Evolutionary conservation across 345 rosid genomes (phyloP).

Genomic region (Schrenkiella parvula): DNA sequence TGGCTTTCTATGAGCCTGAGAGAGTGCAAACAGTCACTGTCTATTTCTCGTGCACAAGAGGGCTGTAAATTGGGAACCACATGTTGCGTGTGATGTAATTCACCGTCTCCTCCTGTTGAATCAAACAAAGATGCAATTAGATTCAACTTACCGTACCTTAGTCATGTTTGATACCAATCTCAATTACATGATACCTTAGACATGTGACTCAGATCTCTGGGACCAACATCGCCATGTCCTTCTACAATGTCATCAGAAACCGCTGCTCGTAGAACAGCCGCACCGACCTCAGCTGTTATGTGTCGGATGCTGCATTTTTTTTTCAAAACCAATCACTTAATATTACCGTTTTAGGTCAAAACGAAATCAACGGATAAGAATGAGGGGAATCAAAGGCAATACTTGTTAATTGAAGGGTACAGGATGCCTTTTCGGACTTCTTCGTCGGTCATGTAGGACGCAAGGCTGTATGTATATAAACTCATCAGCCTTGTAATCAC

Average conservation of each 20-base stretch:
- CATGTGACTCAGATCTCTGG: slow-evolving; percentile 71
- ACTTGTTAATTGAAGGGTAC: slow-evolving; percentile 89
- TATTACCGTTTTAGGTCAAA: background rate
- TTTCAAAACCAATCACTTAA: background rate
- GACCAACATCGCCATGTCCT: slow-evolving; percentile 70
- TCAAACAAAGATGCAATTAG: background rate
- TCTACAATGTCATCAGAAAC: slow-evolving; percentile 77
- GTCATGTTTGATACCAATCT: background rate
- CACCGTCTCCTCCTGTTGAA: slow-evolving; percentile 79
- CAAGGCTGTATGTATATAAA: slow-evolving; percentile 55
- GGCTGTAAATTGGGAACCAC: slow-evolving; percentile 95
- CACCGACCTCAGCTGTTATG: slow-evolving; percentile 89
- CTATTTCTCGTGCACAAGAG: slow-evolving; percentile 91
- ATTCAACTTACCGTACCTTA: background rate
- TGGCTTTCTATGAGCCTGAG: slow-evolving; percentile 17
- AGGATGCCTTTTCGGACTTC: slow-evolving; percentile 73
- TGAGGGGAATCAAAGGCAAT: slow-evolving; percentile 7
- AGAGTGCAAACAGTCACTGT: background rate
- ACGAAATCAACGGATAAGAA: background rate
- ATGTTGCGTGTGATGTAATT: slow-evolving; percentile 55
- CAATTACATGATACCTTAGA: slow-evolving; percentile 54
- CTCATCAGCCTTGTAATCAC: background rate
- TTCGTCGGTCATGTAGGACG: slow-evolving; percentile 88
- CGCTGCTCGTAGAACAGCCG: slow-evolving; percentile 88
- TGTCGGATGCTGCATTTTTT: slow-evolving; percentile 79